These are phyloP conservation scores for Termitomyces sp. DNA, from an alignment of 1,284 basidiomycete species.

Conservation along the genomic window DNA sequence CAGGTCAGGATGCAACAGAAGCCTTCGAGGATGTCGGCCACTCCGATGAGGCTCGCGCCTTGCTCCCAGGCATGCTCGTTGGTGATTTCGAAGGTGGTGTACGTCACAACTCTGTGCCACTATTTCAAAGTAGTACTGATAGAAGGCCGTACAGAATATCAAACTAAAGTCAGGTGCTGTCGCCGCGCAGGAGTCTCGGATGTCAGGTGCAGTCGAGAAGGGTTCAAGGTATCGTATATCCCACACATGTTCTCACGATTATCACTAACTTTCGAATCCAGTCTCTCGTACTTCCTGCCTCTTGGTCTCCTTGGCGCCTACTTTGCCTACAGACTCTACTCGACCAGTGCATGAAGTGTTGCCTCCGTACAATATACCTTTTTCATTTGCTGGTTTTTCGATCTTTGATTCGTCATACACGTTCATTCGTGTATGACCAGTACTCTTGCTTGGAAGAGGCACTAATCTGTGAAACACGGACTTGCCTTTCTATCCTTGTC, in stretches of 20 bases:
- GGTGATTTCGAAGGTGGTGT: constrained; percentile 76
- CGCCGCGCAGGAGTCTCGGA: constrained; percentile 38
- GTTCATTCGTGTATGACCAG: constrained; percentile 2
- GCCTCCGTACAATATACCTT: constrained; percentile 10
- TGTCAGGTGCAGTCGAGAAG: constrained; percentile 50
- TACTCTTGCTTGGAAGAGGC: not conserved
- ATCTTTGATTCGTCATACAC: not conserved
- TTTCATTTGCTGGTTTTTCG: not conserved
- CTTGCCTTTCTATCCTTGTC: constrained; percentile 6
- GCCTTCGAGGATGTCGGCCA: constrained; percentile 99
- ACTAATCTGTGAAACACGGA: constrained; percentile 13
- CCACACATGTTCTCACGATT: constrained; percentile 4
- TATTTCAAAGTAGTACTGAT: constrained; percentile 5
- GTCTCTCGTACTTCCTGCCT: constrained; percentile 77
- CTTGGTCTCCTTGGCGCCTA: constrained; percentile 71
- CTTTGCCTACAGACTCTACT: constrained; percentile 77
- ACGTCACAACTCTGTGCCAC: constrained; percentile 25
- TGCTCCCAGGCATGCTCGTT: constrained; percentile 74
- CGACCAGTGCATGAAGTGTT: constrained; percentile 36
- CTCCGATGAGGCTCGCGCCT: constrained; percentile 94
- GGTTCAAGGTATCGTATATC: constrained; percentile 58
- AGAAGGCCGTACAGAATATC: constrained; percentile 30
- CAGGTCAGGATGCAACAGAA: constrained; percentile 92
- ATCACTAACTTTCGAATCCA: constrained; percentile 23
- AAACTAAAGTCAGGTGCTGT: constrained; percentile 46